phyloP scores from a whole-genome alignment of 2,329 filamentous ascomycete species.

The Epichloe sp. region DNA sequence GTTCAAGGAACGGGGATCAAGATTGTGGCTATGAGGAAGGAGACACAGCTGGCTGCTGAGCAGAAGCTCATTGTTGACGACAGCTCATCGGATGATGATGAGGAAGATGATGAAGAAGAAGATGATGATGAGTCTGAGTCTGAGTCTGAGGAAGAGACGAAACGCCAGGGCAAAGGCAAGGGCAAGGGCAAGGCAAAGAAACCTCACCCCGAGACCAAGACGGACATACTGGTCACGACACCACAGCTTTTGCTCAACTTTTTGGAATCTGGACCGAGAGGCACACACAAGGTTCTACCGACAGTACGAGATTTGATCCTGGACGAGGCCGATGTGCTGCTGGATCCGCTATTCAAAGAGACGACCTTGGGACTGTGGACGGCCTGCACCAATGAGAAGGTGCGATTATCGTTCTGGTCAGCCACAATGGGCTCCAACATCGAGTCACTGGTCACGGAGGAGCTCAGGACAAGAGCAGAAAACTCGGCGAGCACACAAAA shows the following conservation, averaged over 20 bases:
- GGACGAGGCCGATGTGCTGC: constrained; percentile 89
- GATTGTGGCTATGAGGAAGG: constrained; percentile 73
- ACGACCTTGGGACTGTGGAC: constrained; percentile 80
- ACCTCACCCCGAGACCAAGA: constrained; percentile 15
- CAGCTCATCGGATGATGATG: constrained; percentile 21
- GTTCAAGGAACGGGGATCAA: constrained; percentile 62
- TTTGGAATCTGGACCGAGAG: constrained; percentile 35
- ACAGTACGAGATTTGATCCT: constrained; percentile 64
- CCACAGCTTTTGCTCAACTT: constrained; percentile 60
- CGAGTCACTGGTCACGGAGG: constrained; percentile 62
- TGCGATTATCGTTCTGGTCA: constrained; percentile 80
- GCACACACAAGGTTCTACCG: constrained; percentile 40
- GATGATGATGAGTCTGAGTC: background rate
- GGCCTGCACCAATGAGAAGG: constrained; percentile 54
- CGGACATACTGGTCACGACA: constrained; percentile 29
- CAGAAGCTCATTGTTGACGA: constrained; percentile 24
- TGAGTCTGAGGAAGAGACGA: constrained; percentile 19
- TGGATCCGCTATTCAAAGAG: constrained; percentile 80
- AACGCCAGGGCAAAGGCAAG: constrained; percentile 21
- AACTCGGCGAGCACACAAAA: constrained; percentile 23
- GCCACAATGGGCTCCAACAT: constrained; percentile 94
- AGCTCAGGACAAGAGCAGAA: constrained; percentile 42
- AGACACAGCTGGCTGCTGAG: constrained; percentile 53
- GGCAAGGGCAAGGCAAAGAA: constrained; percentile 16
- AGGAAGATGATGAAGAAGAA: background rate